These are phyloP conservation scores for Sporormia fimetaria DNA, from an alignment of 495 filamentous ascomycete genomes.

Conservation along the genomic window DNA sequence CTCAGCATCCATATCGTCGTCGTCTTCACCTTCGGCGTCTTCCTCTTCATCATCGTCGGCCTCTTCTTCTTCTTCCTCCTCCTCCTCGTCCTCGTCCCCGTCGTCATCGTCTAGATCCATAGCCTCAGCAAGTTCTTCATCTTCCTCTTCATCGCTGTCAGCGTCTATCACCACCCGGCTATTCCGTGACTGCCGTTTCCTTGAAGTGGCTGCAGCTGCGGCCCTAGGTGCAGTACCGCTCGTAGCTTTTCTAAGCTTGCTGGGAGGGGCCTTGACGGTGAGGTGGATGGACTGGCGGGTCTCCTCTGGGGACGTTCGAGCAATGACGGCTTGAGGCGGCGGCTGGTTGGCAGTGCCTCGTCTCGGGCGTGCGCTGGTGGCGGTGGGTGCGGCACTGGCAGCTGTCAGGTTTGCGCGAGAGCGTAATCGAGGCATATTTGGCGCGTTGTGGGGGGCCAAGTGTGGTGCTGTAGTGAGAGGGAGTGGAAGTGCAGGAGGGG, in stretches of 20 bases:
- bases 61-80: constrained; percentile 36
- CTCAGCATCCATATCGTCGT: constrained; percentile 45
- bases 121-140: constrained; percentile 39
- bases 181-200: constrained; percentile 45
- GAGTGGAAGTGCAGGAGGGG: constrained; percentile 7
- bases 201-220: constrained; percentile 26
- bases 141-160: constrained; percentile 43
- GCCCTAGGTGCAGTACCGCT: constrained; percentile 28
- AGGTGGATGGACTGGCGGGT: constrained; percentile 56
- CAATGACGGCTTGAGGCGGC: constrained; percentile 39
- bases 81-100: constrained; percentile 42
- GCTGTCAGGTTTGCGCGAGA: constrained; percentile 37
- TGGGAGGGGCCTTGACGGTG: constrained; percentile 74
- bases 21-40: constrained; percentile 44
- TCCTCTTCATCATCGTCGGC: constrained; percentile 47
- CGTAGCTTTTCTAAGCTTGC: constrained; percentile 70
- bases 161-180: constrained; percentile 35
- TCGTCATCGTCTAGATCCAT: constrained; percentile 41
- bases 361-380: constrained; percentile 28
- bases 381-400: constrained; percentile 31
- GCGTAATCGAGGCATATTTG: constrained; percentile 42
- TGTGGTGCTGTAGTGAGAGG: not conserved
- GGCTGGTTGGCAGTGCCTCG: constrained; percentile 31
- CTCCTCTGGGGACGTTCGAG: constrained; percentile 42
- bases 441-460: constrained; percentile 9